phyloP scores from a whole-genome alignment of 495 filamentous ascomycete genomes.

The Apiosordaria backusii region DNA sequence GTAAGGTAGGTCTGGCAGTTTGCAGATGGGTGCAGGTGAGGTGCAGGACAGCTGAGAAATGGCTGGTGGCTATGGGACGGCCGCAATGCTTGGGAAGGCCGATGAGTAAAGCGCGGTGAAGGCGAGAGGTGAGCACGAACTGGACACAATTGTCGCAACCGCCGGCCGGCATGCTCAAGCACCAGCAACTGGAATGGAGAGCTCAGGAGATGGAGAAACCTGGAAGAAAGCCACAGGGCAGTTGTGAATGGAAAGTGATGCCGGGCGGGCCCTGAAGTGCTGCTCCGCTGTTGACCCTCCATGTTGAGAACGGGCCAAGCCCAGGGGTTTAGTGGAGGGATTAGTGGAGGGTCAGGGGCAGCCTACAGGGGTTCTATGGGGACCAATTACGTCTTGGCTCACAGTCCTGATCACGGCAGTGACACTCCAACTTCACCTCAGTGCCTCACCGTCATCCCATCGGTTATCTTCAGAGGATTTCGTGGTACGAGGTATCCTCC shows the following conservation, averaged over 20 bases:
- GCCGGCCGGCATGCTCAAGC: neutral
- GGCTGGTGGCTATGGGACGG: neutral
- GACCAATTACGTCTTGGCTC: conserved; percentile 2
- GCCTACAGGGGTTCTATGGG: neutral
- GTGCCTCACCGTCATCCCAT: neutral
- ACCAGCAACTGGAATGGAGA: neutral
- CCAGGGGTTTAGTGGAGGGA: conserved; percentile 3
- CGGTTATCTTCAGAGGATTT: neutral
- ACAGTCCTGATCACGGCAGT: too few species aligned
- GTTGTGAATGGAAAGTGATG: conserved; percentile 3
- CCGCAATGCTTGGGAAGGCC: too few species aligned
- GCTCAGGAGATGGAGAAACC: neutral
- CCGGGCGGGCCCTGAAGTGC: neutral
- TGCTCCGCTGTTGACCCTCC: conserved; percentile 1
- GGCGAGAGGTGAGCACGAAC: neutral
- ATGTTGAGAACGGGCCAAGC: neutral
- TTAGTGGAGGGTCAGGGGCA: conserved; percentile 1
- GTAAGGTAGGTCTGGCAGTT: neutral
- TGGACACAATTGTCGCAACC: neutral
- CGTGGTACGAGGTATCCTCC: neutral
- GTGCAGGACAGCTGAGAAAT: neutral
- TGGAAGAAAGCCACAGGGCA: neutral
- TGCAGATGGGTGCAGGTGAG: neutral
- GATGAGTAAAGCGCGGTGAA: neutral
- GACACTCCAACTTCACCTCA: neutral